A percentile compares a stretch with the other conserved stretches of the same genome.
These are phyloP conservation scores for Tylopilus rubrobrunneus DNA, from an alignment of 768 basidiomycete species.

Conservation along the genomic window DNA sequence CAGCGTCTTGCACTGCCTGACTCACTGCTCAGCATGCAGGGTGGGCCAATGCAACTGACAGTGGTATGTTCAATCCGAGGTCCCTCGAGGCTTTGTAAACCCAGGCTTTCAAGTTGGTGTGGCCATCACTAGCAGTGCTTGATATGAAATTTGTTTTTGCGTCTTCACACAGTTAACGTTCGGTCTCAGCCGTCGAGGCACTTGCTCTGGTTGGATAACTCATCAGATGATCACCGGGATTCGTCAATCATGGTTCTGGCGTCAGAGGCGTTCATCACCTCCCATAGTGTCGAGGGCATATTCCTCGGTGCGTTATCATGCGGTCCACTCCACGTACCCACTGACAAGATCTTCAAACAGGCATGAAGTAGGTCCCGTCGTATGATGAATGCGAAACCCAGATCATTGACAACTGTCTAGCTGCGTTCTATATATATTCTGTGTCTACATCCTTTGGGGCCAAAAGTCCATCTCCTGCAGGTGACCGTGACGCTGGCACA, in stretches of 20 bases:
- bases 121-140: too few relatives aligned
- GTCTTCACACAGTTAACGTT: background rate
- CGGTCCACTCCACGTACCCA: background rate
- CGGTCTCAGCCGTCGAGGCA: too few relatives aligned
- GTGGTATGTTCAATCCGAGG: too few relatives aligned
- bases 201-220: too few relatives aligned
- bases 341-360: conserved; percentile 2
- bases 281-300: conserved; percentile 10
- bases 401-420: conserved; percentile 5
- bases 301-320: conserved; percentile 16
- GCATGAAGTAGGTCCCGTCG: conserved; percentile 12
- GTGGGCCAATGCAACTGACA: too few relatives aligned
- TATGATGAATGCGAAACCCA: background rate
- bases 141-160: background rate
- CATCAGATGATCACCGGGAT: too few relatives aligned
- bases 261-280: conserved; percentile 1
- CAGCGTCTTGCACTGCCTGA: too few relatives aligned
- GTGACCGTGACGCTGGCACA: background rate
- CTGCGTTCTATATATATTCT: conserved; percentile 13
- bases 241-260: conserved; percentile 1
- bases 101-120: too few relatives aligned
- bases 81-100: too few relatives aligned
- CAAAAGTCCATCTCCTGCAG: conserved; percentile 6
- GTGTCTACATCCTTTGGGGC: conserved; percentile 14
- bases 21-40: too few relatives aligned